These are phyloP conservation scores for Trichothecium roseum DNA, from an alignment of 2,329 filamentous ascomycete genomes.

Conservation along the genomic window DNA sequence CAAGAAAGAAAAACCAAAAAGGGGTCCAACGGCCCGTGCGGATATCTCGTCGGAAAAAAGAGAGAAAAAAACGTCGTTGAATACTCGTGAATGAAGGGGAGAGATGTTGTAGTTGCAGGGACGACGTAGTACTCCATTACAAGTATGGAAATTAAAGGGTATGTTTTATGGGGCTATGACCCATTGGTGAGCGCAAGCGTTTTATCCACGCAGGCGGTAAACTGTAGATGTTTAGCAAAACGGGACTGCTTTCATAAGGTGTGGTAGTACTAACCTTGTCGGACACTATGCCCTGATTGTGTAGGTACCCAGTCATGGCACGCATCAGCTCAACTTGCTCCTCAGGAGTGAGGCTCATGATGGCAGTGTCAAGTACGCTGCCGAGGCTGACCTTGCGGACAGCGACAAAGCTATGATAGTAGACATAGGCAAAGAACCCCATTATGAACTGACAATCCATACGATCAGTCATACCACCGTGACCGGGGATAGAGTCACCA, in stretches of 20 bases:
- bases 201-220: slow-evolving; percentile 11
- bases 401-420: slow-evolving; percentile 96
- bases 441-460: slow-evolving; percentile 99
- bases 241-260: background rate
- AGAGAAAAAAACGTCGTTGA: background rate
- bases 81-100: background rate
- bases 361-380: slow-evolving; percentile 79
- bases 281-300: slow-evolving; percentile 46
- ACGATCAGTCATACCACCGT: slow-evolving; percentile 95
- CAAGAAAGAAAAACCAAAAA: no score
- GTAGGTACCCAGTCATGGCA: slow-evolving; percentile 51
- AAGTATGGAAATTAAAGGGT: no score
- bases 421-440: slow-evolving; percentile 97
- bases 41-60: background rate
- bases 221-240: slow-evolving; percentile 4
- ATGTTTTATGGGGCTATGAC: no score
- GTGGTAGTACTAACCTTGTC: slow-evolving; percentile 16
- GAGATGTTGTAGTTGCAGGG: background rate
- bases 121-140: background rate
- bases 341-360: slow-evolving; percentile 76
- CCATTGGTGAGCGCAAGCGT: slow-evolving; percentile 4
- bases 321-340: slow-evolving; percentile 79
- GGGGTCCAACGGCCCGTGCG: no score
- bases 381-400: slow-evolving; percentile 78
- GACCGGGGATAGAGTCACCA: slow-evolving; percentile 92